A percentile compares a stretch with the other conserved stretches of the same genome.
phyloP scores from a whole-genome alignment of 2,329 filamentous ascomycete species.

The Hypoxylon sp. region DNA sequence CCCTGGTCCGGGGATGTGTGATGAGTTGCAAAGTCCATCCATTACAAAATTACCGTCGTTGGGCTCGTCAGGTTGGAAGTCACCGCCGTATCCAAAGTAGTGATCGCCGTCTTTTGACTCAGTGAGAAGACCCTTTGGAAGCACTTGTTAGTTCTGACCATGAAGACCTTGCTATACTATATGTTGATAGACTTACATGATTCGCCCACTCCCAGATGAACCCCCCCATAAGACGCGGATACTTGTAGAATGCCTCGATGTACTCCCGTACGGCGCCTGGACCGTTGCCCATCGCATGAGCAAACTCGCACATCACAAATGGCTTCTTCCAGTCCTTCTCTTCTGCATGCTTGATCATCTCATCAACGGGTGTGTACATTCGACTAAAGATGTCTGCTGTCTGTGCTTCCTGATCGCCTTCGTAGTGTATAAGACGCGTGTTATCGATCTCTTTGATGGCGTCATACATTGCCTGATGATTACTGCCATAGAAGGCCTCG shows the following conservation, averaged over 20 bases:
- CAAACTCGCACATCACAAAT: slow-evolving; percentile 69
- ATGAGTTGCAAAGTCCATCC: slow-evolving; percentile 66
- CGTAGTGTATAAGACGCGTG: slow-evolving; percentile 75
- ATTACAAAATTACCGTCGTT: slow-evolving; percentile 73
- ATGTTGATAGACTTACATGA: slow-evolving; percentile 58
- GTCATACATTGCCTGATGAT: slow-evolving; percentile 77
- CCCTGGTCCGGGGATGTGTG: slow-evolving; percentile 67
- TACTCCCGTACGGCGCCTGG: slow-evolving; percentile 78
- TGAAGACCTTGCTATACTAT: neutral
- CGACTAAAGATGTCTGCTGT: slow-evolving; percentile 74
- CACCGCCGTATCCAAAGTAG: slow-evolving; percentile 72
- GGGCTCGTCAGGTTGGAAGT: slow-evolving; percentile 70
- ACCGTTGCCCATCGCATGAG: slow-evolving; percentile 80
- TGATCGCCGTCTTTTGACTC: slow-evolving; percentile 60
- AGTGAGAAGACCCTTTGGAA: slow-evolving; percentile 59
- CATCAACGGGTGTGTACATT: slow-evolving; percentile 73
- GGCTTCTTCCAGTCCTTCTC: slow-evolving; percentile 67
- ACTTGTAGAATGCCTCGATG: slow-evolving; percentile 73
- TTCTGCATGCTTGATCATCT: slow-evolving; percentile 59
- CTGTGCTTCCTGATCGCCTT: slow-evolving; percentile 70
- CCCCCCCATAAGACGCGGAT: slow-evolving; percentile 73
- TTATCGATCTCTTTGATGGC: slow-evolving; percentile 71
- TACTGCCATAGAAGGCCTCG: slow-evolving; percentile 78
- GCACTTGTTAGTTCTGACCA: slow-evolving; percentile 15
- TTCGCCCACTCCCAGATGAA: slow-evolving; percentile 77